Base-by-base conservation (phyloP, 2,329 filamentous ascomycete genomes). In the Trichoderma afroharzianum region DNA sequence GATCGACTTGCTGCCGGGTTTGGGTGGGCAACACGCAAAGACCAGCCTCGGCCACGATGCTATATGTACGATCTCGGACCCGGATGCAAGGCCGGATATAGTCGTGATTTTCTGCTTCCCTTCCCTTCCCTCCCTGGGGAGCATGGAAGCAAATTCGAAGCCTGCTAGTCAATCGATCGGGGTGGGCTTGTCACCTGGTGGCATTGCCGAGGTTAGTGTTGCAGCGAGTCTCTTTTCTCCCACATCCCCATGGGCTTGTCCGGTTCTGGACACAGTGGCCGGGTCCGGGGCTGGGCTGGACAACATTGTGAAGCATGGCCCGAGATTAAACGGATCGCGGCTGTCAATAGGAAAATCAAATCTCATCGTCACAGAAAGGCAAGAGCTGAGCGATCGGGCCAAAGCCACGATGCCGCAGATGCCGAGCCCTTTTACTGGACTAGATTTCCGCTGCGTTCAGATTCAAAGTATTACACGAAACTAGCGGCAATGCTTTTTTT, bases 301-400 rank as follows among this genome's bases (percentile, higher is more conserved):
- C 36, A 28, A 28, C 26, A 64, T 26, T 18, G 30, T 55, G 63
- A 39, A 39, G 63, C 63, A 67, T 50, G 30, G 63, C 5, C 50
- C 63, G 63, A 67, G 63, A 67, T 67, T 67, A 67, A 67, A 67
- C 63, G 63, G 63, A 58, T 67, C 63, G 63, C 32, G 47, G 50
- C 50, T 39, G 63, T 43, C 63, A 53, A 24, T 53, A 24, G 24
- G 21, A 53, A 53, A 53, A 53, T 53, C 47, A 57, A 67, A 67
- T 67, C 63, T 43, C 63, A 67, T 57, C 63, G 63, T 57, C 47
- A 24, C 63, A 26, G 62, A 36, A 30, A 12, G 18, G 18, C 11
- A 24, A 24, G 12, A 50, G n/a, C 47, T 24, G n/a, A 53, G 39
- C 39, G 47, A 53, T 50, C 43, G n/a, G 21, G 47, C 2, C 39